Percentiles rank a stretch among this genome's conserved stretches.
phyloP scores from a whole-genome alignment of 2,329 filamentous ascomycete species.

The Pseudogymnoascus sp. region DNA sequence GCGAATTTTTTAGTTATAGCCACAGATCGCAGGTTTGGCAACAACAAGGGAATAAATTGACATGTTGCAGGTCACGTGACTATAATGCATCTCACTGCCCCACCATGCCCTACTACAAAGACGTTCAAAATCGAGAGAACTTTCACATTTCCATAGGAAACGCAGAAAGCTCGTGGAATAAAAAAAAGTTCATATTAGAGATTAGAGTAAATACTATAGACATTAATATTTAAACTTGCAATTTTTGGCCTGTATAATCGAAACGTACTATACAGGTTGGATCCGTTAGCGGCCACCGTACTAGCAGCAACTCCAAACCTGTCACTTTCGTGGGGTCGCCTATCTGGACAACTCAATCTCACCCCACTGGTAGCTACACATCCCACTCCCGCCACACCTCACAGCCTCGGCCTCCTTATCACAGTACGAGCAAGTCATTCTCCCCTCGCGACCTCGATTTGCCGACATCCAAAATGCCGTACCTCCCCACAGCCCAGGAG shows the following conservation, averaged over 20 bases:
- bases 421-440: neutral
- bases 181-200: neutral
- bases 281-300: neutral
- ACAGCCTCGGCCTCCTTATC: neutral
- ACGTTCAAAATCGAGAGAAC: neutral
- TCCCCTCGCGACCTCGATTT: neutral
- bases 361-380: constrained; percentile 2
- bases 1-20: neutral
- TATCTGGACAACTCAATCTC: constrained; percentile 7
- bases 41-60: neutral
- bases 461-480: constrained; percentile 54
- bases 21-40: neutral
- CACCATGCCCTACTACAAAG: neutral
- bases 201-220: neutral
- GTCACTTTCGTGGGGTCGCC: constrained; percentile 3
- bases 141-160: neutral
- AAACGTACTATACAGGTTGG: neutral
- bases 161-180: neutral
- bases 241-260: neutral
- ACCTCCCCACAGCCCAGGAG: constrained; percentile 74
- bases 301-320: neutral
- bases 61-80: neutral
- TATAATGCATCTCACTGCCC: neutral
- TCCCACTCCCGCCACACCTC: neutral
- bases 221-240: neutral